Conservation (phyloP, 2,329 filamentous ascomycete species). For the Penicillium sp. region DNA sequence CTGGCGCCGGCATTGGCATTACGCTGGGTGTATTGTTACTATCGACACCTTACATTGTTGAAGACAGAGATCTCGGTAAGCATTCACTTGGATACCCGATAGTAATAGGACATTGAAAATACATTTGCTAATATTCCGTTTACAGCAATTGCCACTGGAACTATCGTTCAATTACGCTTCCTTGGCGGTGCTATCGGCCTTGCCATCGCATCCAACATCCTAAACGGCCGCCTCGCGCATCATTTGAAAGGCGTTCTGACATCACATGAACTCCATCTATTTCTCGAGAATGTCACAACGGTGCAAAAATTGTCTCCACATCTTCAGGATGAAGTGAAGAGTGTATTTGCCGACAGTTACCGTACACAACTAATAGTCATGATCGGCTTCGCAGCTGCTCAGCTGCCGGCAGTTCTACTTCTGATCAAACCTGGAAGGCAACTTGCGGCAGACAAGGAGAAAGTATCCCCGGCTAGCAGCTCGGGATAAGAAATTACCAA, state of each 20-base stretch:
- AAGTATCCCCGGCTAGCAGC: not conserved
- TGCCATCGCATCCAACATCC: conserved; percentile 27
- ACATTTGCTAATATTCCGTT: not conserved
- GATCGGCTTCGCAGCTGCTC: conserved; percentile 27
- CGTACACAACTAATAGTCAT: conserved; percentile 24
- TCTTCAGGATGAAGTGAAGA: conserved; percentile 15
- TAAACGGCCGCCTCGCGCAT: conserved; percentile 21
- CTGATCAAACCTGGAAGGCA: conserved; percentile 19
- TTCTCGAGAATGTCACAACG: conserved; percentile 21
- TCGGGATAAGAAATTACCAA: not conserved
- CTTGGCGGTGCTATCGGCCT: conserved; percentile 29
- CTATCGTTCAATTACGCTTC: conserved; percentile 26
- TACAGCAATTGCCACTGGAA: conserved; percentile 27
- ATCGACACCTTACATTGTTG: conserved; percentile 26
- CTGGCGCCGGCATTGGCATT: conserved; percentile 24
- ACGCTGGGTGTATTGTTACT: conserved; percentile 25
- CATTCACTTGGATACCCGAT: not conserved
- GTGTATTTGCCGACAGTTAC: conserved; percentile 23
- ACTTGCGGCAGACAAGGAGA: conserved; percentile 12
- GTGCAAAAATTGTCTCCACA: conserved; percentile 10
- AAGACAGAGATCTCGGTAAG: conserved; percentile 28
- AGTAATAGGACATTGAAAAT: not conserved
- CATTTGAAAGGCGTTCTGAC: conserved; percentile 18
- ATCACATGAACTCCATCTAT: conserved; percentile 16
- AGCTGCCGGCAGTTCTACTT: conserved; percentile 21